phyloP scores from a whole-genome alignment of 306 rosid genomes.

The Pyrus betulifolia region DNA sequence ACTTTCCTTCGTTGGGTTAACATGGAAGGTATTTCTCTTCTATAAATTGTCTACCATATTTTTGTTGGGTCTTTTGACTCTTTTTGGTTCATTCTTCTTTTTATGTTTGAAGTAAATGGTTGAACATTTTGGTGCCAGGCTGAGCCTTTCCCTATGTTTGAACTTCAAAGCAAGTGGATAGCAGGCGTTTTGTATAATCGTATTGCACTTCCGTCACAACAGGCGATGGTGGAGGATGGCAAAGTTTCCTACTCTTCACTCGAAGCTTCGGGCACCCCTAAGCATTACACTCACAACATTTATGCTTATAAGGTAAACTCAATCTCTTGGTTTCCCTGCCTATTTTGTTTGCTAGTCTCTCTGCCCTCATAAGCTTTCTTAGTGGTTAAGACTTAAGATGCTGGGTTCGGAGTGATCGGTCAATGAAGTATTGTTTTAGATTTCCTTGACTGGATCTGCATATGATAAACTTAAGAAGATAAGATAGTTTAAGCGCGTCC shows the following conservation, averaged over 20 bases:
- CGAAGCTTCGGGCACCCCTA: constrained; percentile 20
- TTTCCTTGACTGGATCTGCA: not conserved
- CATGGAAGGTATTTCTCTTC: too few relatives aligned
- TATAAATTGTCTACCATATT: not conserved
- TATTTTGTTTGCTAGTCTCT: too few relatives aligned
- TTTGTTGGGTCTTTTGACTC: not conserved
- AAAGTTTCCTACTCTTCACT: constrained; percentile 35
- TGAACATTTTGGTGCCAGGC: constrained; percentile 30
- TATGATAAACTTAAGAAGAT: not conserved
- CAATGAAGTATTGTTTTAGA: not conserved
- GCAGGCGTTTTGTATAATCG: constrained; percentile 55
- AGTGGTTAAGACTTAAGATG: not conserved
- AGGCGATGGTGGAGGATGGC: constrained; percentile 57
- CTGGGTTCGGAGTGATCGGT: not conserved
- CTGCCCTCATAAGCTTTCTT: not conserved
- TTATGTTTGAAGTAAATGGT: not conserved
- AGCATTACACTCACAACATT: constrained; percentile 26
- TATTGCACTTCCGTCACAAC: constrained; percentile 48
- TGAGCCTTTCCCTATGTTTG: constrained; percentile 44
- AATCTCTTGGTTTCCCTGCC: too few relatives aligned
- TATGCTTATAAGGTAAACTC: too few relatives aligned
- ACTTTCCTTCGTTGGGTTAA: too few relatives aligned
- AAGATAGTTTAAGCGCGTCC: not conserved
- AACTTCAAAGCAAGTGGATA: constrained; percentile 78
- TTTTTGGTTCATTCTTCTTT: not conserved